A percentile compares a stretch with the other conserved stretches of the same genome.
phyloP scores from a whole-genome alignment of 345 rosid species.

The Pugionium cornutum region DNA sequence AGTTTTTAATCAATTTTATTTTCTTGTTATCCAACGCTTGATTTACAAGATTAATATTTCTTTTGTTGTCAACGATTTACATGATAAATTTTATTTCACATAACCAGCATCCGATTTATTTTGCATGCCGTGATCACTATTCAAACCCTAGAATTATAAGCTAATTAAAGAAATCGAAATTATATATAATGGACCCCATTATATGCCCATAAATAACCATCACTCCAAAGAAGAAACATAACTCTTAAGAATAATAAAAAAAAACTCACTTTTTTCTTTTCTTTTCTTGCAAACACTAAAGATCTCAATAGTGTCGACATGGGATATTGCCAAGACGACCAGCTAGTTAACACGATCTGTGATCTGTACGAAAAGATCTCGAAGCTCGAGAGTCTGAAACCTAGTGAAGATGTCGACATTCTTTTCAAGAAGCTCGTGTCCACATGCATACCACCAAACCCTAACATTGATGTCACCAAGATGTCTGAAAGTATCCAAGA shows the following conservation, averaged over 20 bases:
- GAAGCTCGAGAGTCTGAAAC: slow-evolving; percentile 64
- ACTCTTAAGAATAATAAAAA: neutral
- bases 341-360: slow-evolving; percentile 53
- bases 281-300: slow-evolving; percentile 12
- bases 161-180: too few relatives aligned
- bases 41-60: too few relatives aligned
- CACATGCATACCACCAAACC: slow-evolving; percentile 80
- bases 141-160: too few relatives aligned
- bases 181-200: slow-evolving; percentile 35
- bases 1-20: too few relatives aligned
- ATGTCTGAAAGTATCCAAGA: slow-evolving; percentile 57
- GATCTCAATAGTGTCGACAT: slow-evolving; percentile 70
- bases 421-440: slow-evolving; percentile 76
- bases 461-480: slow-evolving; percentile 64
- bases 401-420: slow-evolving; percentile 77
- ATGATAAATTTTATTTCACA: too few relatives aligned
- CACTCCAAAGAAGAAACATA: slow-evolving; percentile 31
- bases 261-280: neutral
- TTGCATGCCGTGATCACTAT: too few relatives aligned
- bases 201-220: slow-evolving; percentile 43
- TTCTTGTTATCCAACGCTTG: too few relatives aligned
- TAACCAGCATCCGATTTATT: too few relatives aligned
- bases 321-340: slow-evolving; percentile 64
- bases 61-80: too few relatives aligned
- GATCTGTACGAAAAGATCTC: slow-evolving; percentile 68